Conservation (phyloP, 2,329 filamentous ascomycete species). For the Fusarium compactum region DNA sequence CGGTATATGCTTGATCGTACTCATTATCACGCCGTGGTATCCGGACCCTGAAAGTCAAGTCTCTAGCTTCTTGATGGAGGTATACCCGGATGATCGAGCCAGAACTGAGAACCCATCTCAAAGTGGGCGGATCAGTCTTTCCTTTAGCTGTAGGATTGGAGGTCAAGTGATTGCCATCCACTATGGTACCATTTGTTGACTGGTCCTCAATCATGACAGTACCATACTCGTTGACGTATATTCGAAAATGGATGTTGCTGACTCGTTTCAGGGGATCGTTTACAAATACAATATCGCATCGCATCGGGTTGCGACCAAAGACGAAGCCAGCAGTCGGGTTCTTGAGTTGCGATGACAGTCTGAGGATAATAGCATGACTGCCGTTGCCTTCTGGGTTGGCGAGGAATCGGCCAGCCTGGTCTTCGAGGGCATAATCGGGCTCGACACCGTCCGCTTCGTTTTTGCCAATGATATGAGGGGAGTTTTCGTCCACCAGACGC, state of each 20-base stretch:
- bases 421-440: constrained; percentile 64
- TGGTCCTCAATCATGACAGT: constrained; percentile 92
- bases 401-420: constrained; percentile 62
- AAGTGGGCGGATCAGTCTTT: constrained; percentile 50
- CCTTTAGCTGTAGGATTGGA: constrained; percentile 54
- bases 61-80: constrained; percentile 62
- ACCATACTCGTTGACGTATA: constrained; percentile 87
- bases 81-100: constrained; percentile 80
- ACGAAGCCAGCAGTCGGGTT: constrained; percentile 79
- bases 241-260: constrained; percentile 96
- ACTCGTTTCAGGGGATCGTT: constrained; percentile 78
- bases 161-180: constrained; percentile 77
- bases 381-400: constrained; percentile 60
- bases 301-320: constrained; percentile 81
- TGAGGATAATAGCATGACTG: constrained; percentile 79
- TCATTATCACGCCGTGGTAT: constrained; percentile 80
- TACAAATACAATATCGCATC: constrained; percentile 78
- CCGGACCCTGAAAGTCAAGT: constrained; percentile 86
- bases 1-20: constrained; percentile 73
- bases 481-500: constrained; percentile 61
- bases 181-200: constrained; percentile 95
- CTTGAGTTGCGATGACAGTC: constrained; percentile 80
- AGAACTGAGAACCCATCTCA: constrained; percentile 73
- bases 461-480: constrained; percentile 63
- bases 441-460: constrained; percentile 64